Conservation (phyloP, 495 filamentous ascomycete species). For the Cairneyella variabilis region DNA sequence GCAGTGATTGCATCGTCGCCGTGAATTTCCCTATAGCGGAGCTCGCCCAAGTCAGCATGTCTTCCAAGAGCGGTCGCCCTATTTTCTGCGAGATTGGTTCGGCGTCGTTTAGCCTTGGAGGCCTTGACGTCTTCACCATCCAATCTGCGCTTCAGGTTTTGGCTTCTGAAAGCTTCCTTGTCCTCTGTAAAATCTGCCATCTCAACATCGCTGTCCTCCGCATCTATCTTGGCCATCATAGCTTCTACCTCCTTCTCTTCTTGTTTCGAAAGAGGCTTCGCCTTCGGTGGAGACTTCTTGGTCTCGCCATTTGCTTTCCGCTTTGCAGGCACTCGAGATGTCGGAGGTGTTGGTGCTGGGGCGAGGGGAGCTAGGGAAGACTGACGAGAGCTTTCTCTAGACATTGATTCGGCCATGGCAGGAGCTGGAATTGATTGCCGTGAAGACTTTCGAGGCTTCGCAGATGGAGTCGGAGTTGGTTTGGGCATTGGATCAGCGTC, state of each 20-base stretch:
- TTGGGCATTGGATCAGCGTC: slow-evolving; percentile 53
- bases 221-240: slow-evolving; percentile 63
- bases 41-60: slow-evolving; percentile 47
- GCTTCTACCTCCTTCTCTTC: slow-evolving; percentile 66
- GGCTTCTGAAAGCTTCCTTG: slow-evolving; percentile 46
- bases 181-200: slow-evolving; percentile 58
- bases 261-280: slow-evolving; percentile 53
- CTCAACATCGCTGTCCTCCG: slow-evolving; percentile 64
- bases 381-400: slow-evolving; percentile 26
- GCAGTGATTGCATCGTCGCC: slow-evolving; percentile 70
- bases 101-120: slow-evolving; percentile 53
- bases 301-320: slow-evolving; percentile 45
- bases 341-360: slow-evolving; percentile 40
- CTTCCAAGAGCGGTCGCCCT: slow-evolving; percentile 34
- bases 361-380: slow-evolving; percentile 33
- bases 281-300: slow-evolving; percentile 32
- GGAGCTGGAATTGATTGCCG: slow-evolving; percentile 14
- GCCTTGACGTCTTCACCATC: slow-evolving; percentile 55
- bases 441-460: slow-evolving; percentile 21
- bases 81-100: slow-evolving; percentile 31
- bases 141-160: slow-evolving; percentile 55
- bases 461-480: slow-evolving; percentile 19
- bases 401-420: slow-evolving; percentile 14
- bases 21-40: slow-evolving; percentile 43
- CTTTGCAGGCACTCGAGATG: slow-evolving; percentile 46